Base-by-base conservation (phyloP, 2,329 filamentous ascomycete genomes). In the Coleophoma crateriformis region DNA sequence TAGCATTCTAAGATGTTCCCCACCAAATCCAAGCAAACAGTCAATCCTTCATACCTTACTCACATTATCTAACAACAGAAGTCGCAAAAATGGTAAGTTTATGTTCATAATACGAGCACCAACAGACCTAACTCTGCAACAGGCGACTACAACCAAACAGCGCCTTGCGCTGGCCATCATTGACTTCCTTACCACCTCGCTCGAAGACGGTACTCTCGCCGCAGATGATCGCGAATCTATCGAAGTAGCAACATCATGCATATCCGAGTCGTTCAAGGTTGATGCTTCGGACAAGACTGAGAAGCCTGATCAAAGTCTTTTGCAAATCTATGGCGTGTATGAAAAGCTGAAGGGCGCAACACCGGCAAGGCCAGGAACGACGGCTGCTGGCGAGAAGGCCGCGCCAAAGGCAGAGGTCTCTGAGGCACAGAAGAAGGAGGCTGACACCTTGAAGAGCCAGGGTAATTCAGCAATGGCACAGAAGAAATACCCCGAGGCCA, bases 161-260 rank as follows among this genome's bases (percentile, higher is more conserved):
- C 90, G 91, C 73, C 87, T 99, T 57, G 94, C 94, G 69, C 88
- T 99, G 67, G 90, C 94, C 62, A 92, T 99, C 70, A 90, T 95
- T 76, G 90, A 97, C 74, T 99, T 96, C 76, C 86, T 99, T 54
- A 81, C 81, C 61, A 84, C 82, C 52, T 95, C 90, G 42, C 75
- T 90, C 60, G 86, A 83, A 55, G 94, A 99, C 68, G 94, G 94
- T 63, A 95, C 90, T 41, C 81, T 99, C 51, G 79, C 85, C 48
- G 74, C 86, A 61, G 94, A 97, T 62, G 92, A 99, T 69, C 82
- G 85, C 60, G 94, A 99, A 66, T 92, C 87, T 56, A 88, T 99
- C 68, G 94, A 99, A 67, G 86, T 99, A 47, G 94, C 94, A 58
- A 80, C 88, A 67, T 91, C 91, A 73, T 96, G 92, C 74, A 97